Percentiles rank a stretch among this genome's conserved stretches.
Evolutionary conservation across 2,329 filamentous ascomycete species (phyloP).

Genomic region (Cladosporium sp.): DNA sequence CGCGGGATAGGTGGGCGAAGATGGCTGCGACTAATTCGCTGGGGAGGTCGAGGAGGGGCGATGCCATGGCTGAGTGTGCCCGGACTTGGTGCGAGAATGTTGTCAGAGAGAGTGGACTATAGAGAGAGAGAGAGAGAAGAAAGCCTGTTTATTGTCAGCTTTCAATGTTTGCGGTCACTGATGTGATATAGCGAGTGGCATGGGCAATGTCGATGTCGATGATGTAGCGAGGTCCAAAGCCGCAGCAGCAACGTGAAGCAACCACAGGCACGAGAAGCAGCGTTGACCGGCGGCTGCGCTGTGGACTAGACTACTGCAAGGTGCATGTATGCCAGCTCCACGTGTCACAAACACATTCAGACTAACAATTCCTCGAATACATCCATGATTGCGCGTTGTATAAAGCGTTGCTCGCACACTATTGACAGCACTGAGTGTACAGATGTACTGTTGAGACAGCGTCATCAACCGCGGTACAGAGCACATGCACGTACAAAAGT

Average conservation of each 20-base stretch:
- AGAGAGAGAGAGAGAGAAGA: too few species aligned
- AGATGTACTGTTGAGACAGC: neutral
- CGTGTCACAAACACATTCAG: neutral
- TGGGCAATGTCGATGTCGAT: neutral
- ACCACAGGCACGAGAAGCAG: neutral
- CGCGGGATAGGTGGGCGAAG: conserved; percentile 35
- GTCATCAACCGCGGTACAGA: neutral
- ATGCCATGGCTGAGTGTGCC: neutral
- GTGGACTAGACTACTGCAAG: neutral
- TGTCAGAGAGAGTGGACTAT: neutral
- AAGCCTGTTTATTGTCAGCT: neutral
- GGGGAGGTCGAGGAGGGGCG: conserved; percentile 35
- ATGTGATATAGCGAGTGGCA: neutral
- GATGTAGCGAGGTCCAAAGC: neutral
- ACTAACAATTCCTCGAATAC: neutral
- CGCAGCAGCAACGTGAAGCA: neutral
- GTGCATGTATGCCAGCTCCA: neutral
- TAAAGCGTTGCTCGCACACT: neutral
- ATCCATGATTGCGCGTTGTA: neutral
- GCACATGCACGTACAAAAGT: neutral
- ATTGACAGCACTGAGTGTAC: neutral
- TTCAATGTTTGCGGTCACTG: too few species aligned
- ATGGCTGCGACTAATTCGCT: conserved; percentile 45
- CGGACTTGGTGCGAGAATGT: neutral
- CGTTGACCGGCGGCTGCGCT: neutral